Evolutionary conservation across 306 rosid species (phyloP), one percentile per base, ranked within the genome.

Genomic region (Cucurbita ficifolia): DNA sequence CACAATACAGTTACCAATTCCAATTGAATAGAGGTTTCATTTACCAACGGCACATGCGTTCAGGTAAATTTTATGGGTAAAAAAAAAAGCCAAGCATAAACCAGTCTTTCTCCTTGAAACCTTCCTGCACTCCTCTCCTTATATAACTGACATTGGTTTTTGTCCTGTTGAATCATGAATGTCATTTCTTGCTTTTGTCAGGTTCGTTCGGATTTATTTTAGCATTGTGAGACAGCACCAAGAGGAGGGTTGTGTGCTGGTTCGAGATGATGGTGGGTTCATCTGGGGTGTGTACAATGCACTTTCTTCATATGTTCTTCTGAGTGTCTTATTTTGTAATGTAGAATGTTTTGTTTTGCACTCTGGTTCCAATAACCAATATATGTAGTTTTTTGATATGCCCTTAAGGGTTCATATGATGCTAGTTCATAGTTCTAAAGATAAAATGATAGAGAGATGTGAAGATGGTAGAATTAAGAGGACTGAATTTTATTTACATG

Each of bases 21-120:
- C 70, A 73, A 75, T 71, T 74, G 80, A 61, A 80, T 13, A 74
- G 35, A 74, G 35, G 78, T 73, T 80, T 49, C 79, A 9, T 70
- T 70, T 50, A 48, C 58, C 13, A 8, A 24, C 19, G 19, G 11
- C 53, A 68, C 57, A 29, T 16, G 46, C 74, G 24, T 42, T n/a
- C 74, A 70, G 74, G 74, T 72, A 72, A 72, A 9, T 52, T 36
- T 54, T 54, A 72, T 7, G 39, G 33, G 49, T 72, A 59, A 12
- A 58, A 53, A 54, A n/a, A 53, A 54, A 10, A 39, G n/a, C 14
- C 40, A 4, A 70, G 8, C 58, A 29, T 17, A 49, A 14, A 49
- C 24, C 43, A 42, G 0, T 43, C n/a, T 19, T 43, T 49, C 54
- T 22, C 43, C 16, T 48, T 14, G 40, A 16, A 49, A 8, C 13